Conservation (phyloP, 2,329 filamentous ascomycete genomes). For the Aspergillus sergii region DNA sequence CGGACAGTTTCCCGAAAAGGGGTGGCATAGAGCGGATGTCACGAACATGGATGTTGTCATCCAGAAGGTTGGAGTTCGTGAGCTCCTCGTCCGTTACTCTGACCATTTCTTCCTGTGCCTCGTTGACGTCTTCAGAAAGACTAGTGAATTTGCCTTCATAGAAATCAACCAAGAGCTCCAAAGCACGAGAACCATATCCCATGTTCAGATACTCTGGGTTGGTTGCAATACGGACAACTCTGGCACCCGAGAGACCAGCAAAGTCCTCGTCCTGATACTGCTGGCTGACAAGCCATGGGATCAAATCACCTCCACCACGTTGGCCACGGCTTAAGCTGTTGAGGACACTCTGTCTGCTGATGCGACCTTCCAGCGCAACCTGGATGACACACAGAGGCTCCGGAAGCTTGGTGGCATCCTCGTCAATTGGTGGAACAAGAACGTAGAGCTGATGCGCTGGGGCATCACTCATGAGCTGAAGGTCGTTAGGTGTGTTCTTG, state of each 20-base stretch:
- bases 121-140: conserved; percentile 70
- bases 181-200: conserved; percentile 89
- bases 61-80: conserved; percentile 71
- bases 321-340: conserved; percentile 88
- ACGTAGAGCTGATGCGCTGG: conserved; percentile 96
- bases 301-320: conserved; percentile 86
- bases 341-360: conserved; percentile 88
- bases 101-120: conserved; percentile 62
- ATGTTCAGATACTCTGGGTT: conserved; percentile 90
- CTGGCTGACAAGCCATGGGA: conserved; percentile 96
- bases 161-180: conserved; percentile 86
- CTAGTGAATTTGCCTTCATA: conserved; percentile 91
- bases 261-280: conserved; percentile 99
- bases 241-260: conserved; percentile 85
- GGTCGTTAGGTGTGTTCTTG: conserved; percentile 95
- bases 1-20: conserved; percentile 83
- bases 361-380: conserved; percentile 89
- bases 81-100: conserved; percentile 83
- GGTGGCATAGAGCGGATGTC: conserved; percentile 92
- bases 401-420: conserved; percentile 75
- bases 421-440: conserved; percentile 80
- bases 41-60: conserved; percentile 86
- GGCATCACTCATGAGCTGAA: conserved; percentile 98
- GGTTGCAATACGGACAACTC: conserved; percentile 91
- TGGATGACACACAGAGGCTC: conserved; percentile 95